Evolutionary conservation across 2,329 filamentous ascomycete genomes (phyloP).

Genomic region (Exophiala calicioides): DNA sequence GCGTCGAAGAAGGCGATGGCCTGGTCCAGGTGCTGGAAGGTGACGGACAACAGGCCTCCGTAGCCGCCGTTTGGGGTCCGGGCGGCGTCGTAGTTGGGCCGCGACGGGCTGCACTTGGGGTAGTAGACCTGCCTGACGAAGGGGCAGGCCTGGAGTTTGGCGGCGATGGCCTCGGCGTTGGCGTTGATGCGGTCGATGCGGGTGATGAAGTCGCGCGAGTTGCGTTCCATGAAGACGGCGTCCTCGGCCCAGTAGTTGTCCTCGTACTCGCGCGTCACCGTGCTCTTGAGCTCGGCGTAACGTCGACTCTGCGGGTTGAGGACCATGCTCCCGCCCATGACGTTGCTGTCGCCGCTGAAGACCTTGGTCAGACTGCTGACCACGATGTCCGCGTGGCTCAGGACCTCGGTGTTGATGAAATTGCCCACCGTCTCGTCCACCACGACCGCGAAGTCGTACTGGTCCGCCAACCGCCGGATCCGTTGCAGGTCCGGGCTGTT

Average conservation of each 20-base stretch:
- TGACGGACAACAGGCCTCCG: conserved; percentile 83
- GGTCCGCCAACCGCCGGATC: conserved; percentile 77
- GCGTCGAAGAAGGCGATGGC: conserved; percentile 82
- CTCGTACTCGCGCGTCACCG: conserved; percentile 69
- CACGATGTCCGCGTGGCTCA: conserved; percentile 85
- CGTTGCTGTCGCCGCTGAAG: conserved; percentile 95
- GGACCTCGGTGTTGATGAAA: conserved; percentile 91
- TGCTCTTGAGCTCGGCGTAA: conserved; percentile 68
- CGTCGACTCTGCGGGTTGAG: conserved; percentile 64
- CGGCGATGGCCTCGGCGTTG: conserved; percentile 81
- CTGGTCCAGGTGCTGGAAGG: conserved; percentile 69
- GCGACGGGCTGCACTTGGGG: conserved; percentile 73
- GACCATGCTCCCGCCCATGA: conserved; percentile 83
- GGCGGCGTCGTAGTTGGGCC: conserved; percentile 74
- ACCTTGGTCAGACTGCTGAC: conserved; percentile 96
- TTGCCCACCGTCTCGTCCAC: conserved; percentile 97
- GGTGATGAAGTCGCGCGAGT: conserved; percentile 85
- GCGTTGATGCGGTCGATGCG: conserved; percentile 81
- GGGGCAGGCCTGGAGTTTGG: conserved; percentile 63
- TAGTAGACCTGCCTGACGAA: conserved; percentile 80
- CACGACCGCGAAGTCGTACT: conserved; percentile 84
- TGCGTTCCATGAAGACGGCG: conserved; percentile 90
- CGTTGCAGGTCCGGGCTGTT: conserved; percentile 79
- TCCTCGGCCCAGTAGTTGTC: conserved; percentile 96
- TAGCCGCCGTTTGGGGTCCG: conserved; percentile 76